These are phyloP conservation scores for Saccharum officinarum DNA, from an alignment of 176 grass and related monocot species.

Conservation along the genomic window DNA sequence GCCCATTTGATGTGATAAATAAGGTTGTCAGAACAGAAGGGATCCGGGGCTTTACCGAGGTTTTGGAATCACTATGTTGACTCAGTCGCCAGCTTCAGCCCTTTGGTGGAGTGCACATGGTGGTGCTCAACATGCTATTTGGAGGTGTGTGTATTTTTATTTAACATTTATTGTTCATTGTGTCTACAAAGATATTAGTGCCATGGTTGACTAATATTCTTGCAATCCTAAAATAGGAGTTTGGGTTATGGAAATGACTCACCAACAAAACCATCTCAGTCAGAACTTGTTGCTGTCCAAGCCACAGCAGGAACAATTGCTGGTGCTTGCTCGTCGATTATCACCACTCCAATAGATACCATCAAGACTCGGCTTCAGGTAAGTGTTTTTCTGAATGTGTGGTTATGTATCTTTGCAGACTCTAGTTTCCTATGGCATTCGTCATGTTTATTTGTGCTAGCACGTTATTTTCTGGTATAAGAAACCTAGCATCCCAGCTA, in stretches of 20 bases:
- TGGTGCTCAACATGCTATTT: slow-evolving; percentile 87
- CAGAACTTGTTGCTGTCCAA: slow-evolving; percentile 84
- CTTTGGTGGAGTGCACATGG: slow-evolving; percentile 98
- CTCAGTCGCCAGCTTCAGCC: slow-evolving; percentile 90
- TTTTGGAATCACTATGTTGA: slow-evolving; percentile 86
- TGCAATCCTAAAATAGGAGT: slow-evolving; percentile 52
- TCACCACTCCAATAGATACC: slow-evolving; percentile 95
- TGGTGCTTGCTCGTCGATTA: slow-evolving; percentile 93
- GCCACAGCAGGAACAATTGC: slow-evolving; percentile 88
- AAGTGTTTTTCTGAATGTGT: slow-evolving; percentile 26
- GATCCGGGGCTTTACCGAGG: slow-evolving; percentile 85
- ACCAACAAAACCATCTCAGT: slow-evolving; percentile 70
- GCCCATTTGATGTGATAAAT: slow-evolving; percentile 72
- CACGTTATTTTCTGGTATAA: neutral
- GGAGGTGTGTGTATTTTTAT: slow-evolving; percentile 62
- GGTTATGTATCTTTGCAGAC: neutral
- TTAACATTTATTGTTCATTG: slow-evolving; percentile 1
- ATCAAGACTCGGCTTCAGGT: slow-evolving; percentile 98
- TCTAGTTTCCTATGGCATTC: neutral
- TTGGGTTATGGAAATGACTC: slow-evolving; percentile 76
- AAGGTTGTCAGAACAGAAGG: slow-evolving; percentile 80
- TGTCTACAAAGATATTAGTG: neutral
- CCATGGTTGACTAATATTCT: slow-evolving; percentile 17
- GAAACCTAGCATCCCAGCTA: neutral
- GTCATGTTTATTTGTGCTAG: neutral